Percentiles rank a stretch among this genome's conserved stretches.
Conservation (phyloP, 192 early-diverging fungal genomes). For the Jimgerdemannia flammicorona region DNA sequence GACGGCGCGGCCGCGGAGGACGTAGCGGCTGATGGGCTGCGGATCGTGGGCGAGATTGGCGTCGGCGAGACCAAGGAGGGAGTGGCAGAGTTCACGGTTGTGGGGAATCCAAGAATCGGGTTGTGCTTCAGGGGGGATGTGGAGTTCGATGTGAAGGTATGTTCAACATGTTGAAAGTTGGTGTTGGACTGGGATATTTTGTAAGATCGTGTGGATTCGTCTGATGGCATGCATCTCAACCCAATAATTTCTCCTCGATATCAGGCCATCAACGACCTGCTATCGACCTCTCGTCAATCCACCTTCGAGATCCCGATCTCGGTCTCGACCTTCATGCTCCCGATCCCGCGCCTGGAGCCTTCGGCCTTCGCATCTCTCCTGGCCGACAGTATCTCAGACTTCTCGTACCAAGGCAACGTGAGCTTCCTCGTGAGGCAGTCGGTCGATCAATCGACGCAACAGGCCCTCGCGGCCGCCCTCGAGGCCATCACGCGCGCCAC, state of each 20-base stretch:
- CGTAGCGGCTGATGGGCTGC: conserved; percentile 8
- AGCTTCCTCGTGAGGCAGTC: conserved; percentile 15
- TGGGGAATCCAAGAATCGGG: conserved; percentile 18
- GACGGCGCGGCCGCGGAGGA: conserved; percentile 20
- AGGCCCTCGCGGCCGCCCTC: conserved; percentile 39
- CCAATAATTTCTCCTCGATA: background rate
- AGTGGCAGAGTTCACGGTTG: conserved; percentile 18
- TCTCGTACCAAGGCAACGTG: conserved; percentile 39
- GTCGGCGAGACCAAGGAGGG: background rate
- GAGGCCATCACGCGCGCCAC: conserved; percentile 41
- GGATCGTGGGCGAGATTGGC: background rate
- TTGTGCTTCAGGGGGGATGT: conserved; percentile 30
- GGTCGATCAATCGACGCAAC: conserved; percentile 28
- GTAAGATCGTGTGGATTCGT: background rate
- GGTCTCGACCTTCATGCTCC: conserved; percentile 42
- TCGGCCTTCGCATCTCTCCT: conserved; percentile 40
- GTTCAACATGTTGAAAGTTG: background rate
- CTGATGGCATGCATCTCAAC: background rate
- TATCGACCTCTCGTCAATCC: conserved; percentile 7
- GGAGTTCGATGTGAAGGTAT: conserved; percentile 28
- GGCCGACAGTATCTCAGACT: conserved; percentile 38
- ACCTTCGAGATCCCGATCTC: conserved; percentile 43
- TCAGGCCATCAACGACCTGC: background rate
- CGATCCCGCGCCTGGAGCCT: conserved; percentile 37
- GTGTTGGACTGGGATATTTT: background rate